These are phyloP conservation scores for Podospora anserina DNA, from an alignment of 495 filamentous ascomycete genomes.

Conservation along the genomic window DNA sequence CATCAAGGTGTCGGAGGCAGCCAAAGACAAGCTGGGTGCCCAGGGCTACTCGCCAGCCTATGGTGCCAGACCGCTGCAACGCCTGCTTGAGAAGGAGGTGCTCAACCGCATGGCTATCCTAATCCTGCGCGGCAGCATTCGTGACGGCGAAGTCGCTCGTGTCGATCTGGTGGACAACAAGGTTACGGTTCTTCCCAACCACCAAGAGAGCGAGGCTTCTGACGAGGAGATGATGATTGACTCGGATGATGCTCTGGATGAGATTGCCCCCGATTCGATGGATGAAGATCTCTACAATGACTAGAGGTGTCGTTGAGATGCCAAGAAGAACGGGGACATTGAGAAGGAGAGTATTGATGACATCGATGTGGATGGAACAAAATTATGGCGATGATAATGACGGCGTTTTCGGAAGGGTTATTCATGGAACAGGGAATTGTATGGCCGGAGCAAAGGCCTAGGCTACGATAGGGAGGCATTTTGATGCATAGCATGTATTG, in stretches of 20 bases:
- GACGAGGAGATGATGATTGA: constrained; percentile 70
- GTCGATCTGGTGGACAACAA: constrained; percentile 71
- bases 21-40: constrained; percentile 83
- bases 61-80: constrained; percentile 79
- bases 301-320: constrained; percentile 12
- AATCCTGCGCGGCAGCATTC: constrained; percentile 77
- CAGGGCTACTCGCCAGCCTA: constrained; percentile 93
- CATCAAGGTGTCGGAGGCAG: constrained; percentile 73
- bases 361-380: background rate
- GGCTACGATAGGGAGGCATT: background rate
- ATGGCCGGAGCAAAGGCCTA: background rate
- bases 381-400: background rate
- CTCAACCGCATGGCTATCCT: constrained; percentile 88
- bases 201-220: constrained; percentile 59
- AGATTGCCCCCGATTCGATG: constrained; percentile 67
- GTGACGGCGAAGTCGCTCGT: constrained; percentile 76
- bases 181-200: constrained; percentile 78
- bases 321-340: background rate
- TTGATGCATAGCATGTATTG: background rate
- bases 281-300: constrained; percentile 70
- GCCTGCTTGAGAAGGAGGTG: constrained; percentile 93
- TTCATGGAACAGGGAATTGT: background rate
- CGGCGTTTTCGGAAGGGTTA: background rate
- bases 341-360: background rate
- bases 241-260: constrained; percentile 65